A percentile compares a stretch with the other conserved stretches of the same genome.
Conservation (phyloP, 2,329 filamentous ascomycete genomes). For the Pyrenochaeta sp. region DNA sequence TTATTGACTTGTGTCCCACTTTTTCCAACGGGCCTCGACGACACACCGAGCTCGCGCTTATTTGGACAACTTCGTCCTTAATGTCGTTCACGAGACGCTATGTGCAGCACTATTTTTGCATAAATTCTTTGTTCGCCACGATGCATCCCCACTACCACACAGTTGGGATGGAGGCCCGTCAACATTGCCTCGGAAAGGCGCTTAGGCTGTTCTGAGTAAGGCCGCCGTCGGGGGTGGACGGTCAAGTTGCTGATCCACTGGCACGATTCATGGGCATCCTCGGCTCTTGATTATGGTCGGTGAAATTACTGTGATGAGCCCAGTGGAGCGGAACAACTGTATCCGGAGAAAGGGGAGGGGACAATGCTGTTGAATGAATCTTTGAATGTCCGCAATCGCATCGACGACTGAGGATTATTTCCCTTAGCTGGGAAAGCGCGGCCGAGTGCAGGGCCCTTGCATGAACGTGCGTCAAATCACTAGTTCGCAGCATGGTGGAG, state of each 20-base stretch:
- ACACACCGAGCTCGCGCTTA: not conserved
- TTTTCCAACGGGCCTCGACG: not conserved
- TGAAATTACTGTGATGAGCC: conserved; percentile 4
- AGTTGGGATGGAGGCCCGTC: conserved; percentile 33
- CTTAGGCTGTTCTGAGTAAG: conserved; percentile 22
- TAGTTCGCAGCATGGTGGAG: conserved; percentile 18
- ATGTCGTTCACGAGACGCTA: not conserved
- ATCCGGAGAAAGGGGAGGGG: conserved; percentile 8
- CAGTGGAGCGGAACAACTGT: conserved; percentile 20
- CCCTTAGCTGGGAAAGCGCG: conserved; percentile 6
- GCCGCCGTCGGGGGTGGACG: conserved; percentile 17
- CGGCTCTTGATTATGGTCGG: conserved; percentile 1
- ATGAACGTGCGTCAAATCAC: conserved; percentile 14
- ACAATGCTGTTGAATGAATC: conserved; percentile 1
- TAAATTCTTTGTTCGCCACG: conserved; percentile 15
- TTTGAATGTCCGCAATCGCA: conserved; percentile 11
- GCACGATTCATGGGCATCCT: conserved; percentile 18
- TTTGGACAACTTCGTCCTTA: not conserved
- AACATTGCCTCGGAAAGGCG: conserved; percentile 23
- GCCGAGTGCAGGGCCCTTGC: conserved; percentile 10
- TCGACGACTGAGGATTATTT: conserved; percentile 9
- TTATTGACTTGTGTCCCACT: not conserved
- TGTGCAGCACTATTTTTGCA: conserved; percentile 1
- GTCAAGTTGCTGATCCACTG: conserved; percentile 20
- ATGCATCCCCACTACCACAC: conserved; percentile 29